A percentile compares a stretch with the other conserved stretches of the same genome.
phyloP scores from a whole-genome alignment of 768 basidiomycete species.

The Leccinum disarticulatum region DNA sequence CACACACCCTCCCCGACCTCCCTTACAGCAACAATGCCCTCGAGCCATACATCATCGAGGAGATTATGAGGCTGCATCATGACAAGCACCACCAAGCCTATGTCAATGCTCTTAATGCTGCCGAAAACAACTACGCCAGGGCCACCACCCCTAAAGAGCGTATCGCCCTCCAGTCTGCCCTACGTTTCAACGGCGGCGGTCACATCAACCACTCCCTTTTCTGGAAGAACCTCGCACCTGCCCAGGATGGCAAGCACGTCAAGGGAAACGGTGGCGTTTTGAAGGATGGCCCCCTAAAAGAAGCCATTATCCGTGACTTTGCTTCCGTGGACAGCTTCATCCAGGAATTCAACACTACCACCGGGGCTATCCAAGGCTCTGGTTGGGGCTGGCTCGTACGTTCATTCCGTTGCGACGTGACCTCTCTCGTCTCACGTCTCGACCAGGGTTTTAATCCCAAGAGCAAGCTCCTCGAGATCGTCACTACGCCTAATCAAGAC shows the following conservation, averaged over 20 bases:
- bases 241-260: slow-evolving; percentile 41
- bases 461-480: slow-evolving; percentile 76
- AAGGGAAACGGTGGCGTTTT: slow-evolving; percentile 66
- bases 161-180: slow-evolving; percentile 27
- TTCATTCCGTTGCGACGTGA: slow-evolving; percentile 12
- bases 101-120: slow-evolving; percentile 67
- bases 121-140: slow-evolving; percentile 75
- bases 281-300: slow-evolving; percentile 66
- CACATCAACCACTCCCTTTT: slow-evolving; percentile 97
- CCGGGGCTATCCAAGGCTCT: slow-evolving; percentile 86
- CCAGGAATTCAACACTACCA: slow-evolving; percentile 82
- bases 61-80: slow-evolving; percentile 96
- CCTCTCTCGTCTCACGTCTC: slow-evolving; percentile 1
- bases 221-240: slow-evolving; percentile 91
- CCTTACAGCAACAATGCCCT: slow-evolving; percentile 87
- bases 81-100: slow-evolving; percentile 96
- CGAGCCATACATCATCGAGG: slow-evolving; percentile 84
- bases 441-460: slow-evolving; percentile 68
- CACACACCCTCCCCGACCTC: slow-evolving; percentile 66
- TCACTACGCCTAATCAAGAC: slow-evolving; percentile 95
- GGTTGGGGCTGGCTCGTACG: slow-evolving; percentile 97
- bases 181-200: slow-evolving; percentile 30
- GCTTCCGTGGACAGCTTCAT: slow-evolving; percentile 71
- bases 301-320: slow-evolving; percentile 62
- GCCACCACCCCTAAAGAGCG: slow-evolving; percentile 60